Evolutionary conservation across 2,329 filamentous ascomycete species (phyloP).

Genomic region (Claviceps fusiformis): DNA sequence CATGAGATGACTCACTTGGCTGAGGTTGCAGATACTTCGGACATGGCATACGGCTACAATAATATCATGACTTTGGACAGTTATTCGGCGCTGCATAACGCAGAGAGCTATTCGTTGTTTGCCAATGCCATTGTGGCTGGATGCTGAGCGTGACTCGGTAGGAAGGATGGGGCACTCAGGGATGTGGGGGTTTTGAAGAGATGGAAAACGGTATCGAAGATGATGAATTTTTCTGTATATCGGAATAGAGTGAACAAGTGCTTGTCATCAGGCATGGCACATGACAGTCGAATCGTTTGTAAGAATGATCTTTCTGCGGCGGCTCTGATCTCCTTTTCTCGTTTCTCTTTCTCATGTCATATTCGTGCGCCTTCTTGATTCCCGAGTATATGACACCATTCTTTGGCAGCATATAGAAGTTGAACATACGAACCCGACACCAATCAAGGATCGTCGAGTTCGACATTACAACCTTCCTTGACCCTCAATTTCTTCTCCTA

Average conservation of each 20-base stretch:
- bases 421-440: too few species aligned
- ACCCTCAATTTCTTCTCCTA: background rate
- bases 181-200: too few species aligned
- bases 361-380: too few species aligned
- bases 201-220: background rate
- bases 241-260: background rate
- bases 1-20: conserved; percentile 54
- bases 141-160: conserved; percentile 17
- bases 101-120: conserved; percentile 41
- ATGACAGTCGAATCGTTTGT: background rate
- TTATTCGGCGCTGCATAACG: conserved; percentile 43
- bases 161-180: too few species aligned
- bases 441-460: too few species aligned
- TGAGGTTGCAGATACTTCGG: conserved; percentile 42
- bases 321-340: background rate
- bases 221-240: background rate
- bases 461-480: background rate
- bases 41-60: conserved; percentile 40
- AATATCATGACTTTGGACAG: conserved; percentile 36
- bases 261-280: background rate
- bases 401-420: too few species aligned
- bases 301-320: background rate
- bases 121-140: conserved; percentile 24
- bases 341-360: too few species aligned
- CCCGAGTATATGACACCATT: too few species aligned